Evolutionary conservation across 257 asterid species (phyloP), one percentile per base, ranked within the genome.

Genomic region (Solanum corneliomulleri): DNA sequence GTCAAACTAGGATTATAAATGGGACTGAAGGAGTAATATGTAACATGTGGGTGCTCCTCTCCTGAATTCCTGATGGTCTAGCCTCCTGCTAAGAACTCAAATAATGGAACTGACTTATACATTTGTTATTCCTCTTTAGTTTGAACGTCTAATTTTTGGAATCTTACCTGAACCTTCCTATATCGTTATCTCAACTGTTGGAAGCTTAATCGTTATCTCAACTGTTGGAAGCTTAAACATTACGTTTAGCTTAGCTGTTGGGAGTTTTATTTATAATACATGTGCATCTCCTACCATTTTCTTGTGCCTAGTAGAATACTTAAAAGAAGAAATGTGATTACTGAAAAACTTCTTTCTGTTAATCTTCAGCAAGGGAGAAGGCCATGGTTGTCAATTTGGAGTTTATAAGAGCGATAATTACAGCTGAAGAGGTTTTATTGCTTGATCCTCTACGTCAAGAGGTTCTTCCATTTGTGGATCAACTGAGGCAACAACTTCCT

Each of bases 321-420:
- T 16, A 47, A 27, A 27, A 80, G 25, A 78, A 45, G 18, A 80
- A 80, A 80, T 16, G 68, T 47, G 16, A 20, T 70, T 4, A 58
- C 29, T 71, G 33, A 75, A 70, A 72, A 60, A 20, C 16, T 86
- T 41, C 33, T 66, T 68, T 72, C 80, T 29, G 68, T 83, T 62
- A 58, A 20, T 78, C 78, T 91, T 89, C 97, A 96, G 99, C 99
- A 66, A 95, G 99, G 92, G 99, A 97, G 87, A 97, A 94, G 88
- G 99, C 99, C 88, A 94, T 97, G 98, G 95, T 97, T 87, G 98
- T 97, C 62, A 97, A 96, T 92, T 92, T 97, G 92, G 99, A 97
- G 92, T 93, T 91, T 82, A 93, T 95, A 91, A 93, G 99, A 91
- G 99, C 98, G 71, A 94, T 97, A 86, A 91, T 97, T 89, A 95